Base-by-base conservation (phyloP, 192 early-diverging fungal species). In the Phlyctochytrium bullatum region DNA sequence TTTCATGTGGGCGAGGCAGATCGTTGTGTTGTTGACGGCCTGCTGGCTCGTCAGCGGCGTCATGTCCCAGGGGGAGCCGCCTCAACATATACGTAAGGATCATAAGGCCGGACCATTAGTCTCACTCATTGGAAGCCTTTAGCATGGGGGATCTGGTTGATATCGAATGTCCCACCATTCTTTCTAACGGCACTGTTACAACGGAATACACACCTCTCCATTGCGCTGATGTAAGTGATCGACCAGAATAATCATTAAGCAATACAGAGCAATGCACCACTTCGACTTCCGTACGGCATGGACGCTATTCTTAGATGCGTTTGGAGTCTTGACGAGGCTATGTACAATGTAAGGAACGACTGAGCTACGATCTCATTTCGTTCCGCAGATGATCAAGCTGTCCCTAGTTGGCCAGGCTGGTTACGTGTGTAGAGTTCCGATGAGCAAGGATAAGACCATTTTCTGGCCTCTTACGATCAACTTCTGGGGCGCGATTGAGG, bases 401-500 rank as follows among this genome's bases (percentile, higher is more conserved):
- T 69, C 61, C 1, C 60, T 67, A 17, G 35, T 29, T n/a, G 67
- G 53, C 30, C n/a, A 66, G 32, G 70, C 70, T 32, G 29, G 35
- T 14, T 72, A 64, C 51, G 52, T 17, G 12, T 72, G 70, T 51
- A 29, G 70, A 2, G 34, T 72, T 2, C 70, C 70, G 16, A 67
- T 67, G 62, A 62, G 52, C 2, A 72, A 72, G 35, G 66, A 72
- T n/a, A 36, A 34, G 16, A 20, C 33, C 6, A 35, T 67, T 27
- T 72, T 47, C 23, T 63, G 36, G n/a, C 70, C 70, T 25, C 66
- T 72, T 6, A 72, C 64, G 4, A 58, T 72, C 40, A 52, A 56
- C 33, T 61, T 72, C 33, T 72, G 70, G 70, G 70, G 70, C n/a
- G 25, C 53, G 36, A 52, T 71, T n/a, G 66, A 72, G 50, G 54